phyloP scores from a whole-genome alignment of 345 rosid species.

The Microcos paniculata region DNA sequence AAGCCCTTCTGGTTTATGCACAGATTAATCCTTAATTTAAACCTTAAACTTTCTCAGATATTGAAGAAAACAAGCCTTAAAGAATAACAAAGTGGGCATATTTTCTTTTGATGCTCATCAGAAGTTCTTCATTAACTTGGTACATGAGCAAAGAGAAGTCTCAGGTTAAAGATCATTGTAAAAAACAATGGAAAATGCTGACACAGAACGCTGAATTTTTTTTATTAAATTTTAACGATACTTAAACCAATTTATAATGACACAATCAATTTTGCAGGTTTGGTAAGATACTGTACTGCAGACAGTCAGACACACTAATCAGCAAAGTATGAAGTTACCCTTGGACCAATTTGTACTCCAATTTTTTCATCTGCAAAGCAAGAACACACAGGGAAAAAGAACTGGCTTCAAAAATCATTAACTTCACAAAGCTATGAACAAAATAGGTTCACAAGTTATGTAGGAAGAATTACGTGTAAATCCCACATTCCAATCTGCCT shows the following conservation, averaged over 20 bases:
- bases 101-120: neutral
- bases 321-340: constrained; percentile 40
- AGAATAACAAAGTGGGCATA: neutral
- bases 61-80: neutral
- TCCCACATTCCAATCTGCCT: constrained; percentile 51
- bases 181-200: neutral
- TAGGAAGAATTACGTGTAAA: constrained; percentile 40
- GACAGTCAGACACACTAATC: too few species aligned
- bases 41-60: neutral
- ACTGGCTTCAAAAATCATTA: neutral
- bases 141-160: neutral
- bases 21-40: neutral
- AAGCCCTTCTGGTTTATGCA: too few species aligned
- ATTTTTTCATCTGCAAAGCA: constrained; percentile 37
- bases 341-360: constrained; percentile 51
- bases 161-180: too few species aligned
- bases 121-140: neutral
- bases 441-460: neutral
- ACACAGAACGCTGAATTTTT: neutral
- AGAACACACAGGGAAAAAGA: neutral
- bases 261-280: neutral
- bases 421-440: neutral
- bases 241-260: neutral
- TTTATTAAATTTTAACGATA: neutral
- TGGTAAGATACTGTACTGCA: neutral